These are phyloP conservation scores for Colletotrichum sp. DNA, from an alignment of 2,329 filamentous ascomycete genomes.

Conservation along the genomic window DNA sequence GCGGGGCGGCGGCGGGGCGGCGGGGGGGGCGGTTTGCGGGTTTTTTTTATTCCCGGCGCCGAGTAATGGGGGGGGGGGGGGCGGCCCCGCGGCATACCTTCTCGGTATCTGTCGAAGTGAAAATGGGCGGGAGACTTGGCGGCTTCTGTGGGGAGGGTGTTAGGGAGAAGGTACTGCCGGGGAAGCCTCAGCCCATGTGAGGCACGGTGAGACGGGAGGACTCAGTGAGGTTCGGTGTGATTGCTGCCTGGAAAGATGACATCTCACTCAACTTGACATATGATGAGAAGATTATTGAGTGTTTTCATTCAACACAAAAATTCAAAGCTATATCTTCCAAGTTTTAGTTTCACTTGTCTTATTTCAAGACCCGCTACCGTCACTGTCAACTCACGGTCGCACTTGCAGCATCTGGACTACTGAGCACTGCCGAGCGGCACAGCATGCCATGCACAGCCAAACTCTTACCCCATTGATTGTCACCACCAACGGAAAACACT, in stretches of 20 bases:
- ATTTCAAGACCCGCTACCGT: not conserved
- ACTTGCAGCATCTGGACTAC: not conserved
- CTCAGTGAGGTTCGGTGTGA: not conserved
- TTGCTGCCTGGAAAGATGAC: not conserved
- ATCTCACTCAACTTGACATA: not conserved
- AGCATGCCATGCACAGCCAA: not conserved
- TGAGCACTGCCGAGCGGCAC: not conserved
- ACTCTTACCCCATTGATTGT: not conserved
- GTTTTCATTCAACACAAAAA: not conserved
- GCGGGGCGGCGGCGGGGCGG: too few relatives aligned
- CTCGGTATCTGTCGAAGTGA: too few relatives aligned
- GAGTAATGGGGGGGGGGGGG: too few relatives aligned
- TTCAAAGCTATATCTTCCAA: accelerated
- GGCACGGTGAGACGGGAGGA: not conserved
- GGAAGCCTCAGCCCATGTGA: not conserved
- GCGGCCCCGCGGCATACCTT: too few relatives aligned
- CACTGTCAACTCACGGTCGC: not conserved
- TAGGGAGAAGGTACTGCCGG: not conserved
- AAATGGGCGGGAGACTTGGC: too few relatives aligned
- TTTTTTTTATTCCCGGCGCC: too few relatives aligned
- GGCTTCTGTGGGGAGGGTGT: not conserved
- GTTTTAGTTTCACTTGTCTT: accelerated
- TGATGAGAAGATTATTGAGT: accelerated
- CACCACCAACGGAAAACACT: not conserved
- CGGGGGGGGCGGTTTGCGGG: too few relatives aligned